Evolutionary conservation across 441 rosid genomes (phyloP), one percentile per base, ranked within the genome.

Genomic region (Daphne laureola): DNA sequence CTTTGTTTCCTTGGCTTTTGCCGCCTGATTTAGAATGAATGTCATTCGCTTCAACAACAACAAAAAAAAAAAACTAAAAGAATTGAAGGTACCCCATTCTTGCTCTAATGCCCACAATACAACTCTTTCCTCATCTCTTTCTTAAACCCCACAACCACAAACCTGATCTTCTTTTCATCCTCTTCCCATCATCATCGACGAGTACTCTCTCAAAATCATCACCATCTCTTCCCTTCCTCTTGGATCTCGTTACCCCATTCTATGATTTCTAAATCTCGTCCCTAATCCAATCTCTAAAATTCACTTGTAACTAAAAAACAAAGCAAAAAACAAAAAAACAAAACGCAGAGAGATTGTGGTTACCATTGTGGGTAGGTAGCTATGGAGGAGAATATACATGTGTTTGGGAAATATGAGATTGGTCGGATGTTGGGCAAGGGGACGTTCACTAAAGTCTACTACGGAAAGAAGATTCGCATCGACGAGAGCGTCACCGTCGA

Each of bases 381-480:
- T 40, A 71, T 72, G 72, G 83, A 80, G 62, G 82, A 64, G 21
- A 4, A 21, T 21, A 73, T 80, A 14, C 67, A 71, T 17, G 38
- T 88, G 55, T 81, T 85, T 16, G 81, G 82, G 0, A 88, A 88
- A 38, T 88, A 88, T 55, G 94, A 88, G 84, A 75, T 79, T 78
- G 96, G 94, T 17, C 59, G 84, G 54, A 3, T 88, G 2, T 17
- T 88, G 7, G 96, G 96, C 1, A 85, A 83, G 60, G 96, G 94
- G 0, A 88, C 94, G 15, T 88, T 85, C 59, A 94, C 91, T 0
- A 88, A 88, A 46, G 96, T 88, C 0, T 81, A 79, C 21, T 58
- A 81, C 31, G 91, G 83, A 5, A 85, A 76, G 49, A 66, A 78
- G 27, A n/a, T 76, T 2, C 57, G 9, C 13, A 45, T 63, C 1